phyloP scores from a whole-genome alignment of 208 protist species.

The Tetramitus jugosus region DNA sequence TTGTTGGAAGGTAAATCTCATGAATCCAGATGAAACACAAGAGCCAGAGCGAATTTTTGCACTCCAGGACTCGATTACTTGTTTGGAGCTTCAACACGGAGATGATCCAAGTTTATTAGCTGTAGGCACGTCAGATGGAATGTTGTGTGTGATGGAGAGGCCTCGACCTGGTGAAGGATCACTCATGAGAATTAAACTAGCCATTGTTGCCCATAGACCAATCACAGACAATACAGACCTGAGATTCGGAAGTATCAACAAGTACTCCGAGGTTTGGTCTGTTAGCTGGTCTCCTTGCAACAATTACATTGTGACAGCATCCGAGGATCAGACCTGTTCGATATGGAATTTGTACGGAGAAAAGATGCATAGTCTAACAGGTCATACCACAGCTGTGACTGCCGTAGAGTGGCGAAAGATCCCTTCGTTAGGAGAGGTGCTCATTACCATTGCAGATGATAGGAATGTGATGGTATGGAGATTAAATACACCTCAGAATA shows the following conservation, averaged over 20 bases:
- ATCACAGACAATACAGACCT: not conserved
- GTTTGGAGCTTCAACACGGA: not conserved
- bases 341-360: slow-evolving; percentile 2
- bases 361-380: not conserved
- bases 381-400: slow-evolving; percentile 15
- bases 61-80: not conserved
- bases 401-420: not conserved
- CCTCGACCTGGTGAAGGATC: not conserved
- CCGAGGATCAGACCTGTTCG: slow-evolving; percentile 5
- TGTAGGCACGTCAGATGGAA: not conserved
- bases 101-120: not conserved
- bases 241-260: not conserved
- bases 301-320: not conserved
- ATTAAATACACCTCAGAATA: not conserved
- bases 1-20: slow-evolving; percentile 6
- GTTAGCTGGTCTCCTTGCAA: not conserved
- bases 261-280: slow-evolving; percentile 12
- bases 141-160: slow-evolving; percentile 5
- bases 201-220: slow-evolving; percentile 12
- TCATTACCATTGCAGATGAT: slow-evolving; percentile 8
- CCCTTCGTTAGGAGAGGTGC: not conserved
- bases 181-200: not conserved
- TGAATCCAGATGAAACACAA: too few relatives aligned
- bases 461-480: slow-evolving; percentile 7
- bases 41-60: slow-evolving; percentile 4